A percentile compares a stretch with the other conserved stretches of the same genome.
phyloP scores from a whole-genome alignment of 495 filamentous ascomycete genomes.

The Aspergillus cavernicola region DNA sequence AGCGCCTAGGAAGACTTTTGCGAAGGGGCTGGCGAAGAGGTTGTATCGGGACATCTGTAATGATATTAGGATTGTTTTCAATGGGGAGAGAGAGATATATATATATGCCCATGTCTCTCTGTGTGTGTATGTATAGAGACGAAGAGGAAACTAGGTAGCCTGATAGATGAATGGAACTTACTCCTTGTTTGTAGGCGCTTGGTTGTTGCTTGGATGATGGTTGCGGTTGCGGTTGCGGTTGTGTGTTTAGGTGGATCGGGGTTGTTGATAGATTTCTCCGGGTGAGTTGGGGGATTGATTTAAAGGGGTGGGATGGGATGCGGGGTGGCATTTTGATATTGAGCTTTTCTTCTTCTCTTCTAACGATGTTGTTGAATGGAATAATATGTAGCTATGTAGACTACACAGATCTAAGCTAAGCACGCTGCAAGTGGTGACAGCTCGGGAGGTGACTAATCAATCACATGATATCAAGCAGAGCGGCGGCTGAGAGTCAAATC shows the following conservation, averaged over 20 bases:
- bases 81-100: background rate
- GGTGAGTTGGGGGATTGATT: background rate
- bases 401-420: too few species aligned
- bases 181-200: conserved; percentile 21
- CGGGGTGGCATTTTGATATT: conserved; percentile 1
- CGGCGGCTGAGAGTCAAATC: conserved; percentile 15
- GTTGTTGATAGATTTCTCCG: conserved; percentile 17
- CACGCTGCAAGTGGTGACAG: too few species aligned
- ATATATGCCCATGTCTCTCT: too few species aligned
- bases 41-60: conserved; percentile 70
- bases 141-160: too few species aligned
- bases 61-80: background rate
- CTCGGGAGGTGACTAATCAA: conserved; percentile 27
- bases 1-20: conserved; percentile 80
- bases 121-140: too few species aligned
- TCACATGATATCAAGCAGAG: conserved; percentile 39
- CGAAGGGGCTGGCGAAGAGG: conserved; percentile 72
- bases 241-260: conserved; percentile 6
- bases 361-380: too few species aligned
- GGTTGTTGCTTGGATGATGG: conserved; percentile 3
- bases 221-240: background rate
- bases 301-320: background rate
- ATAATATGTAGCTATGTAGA: too few species aligned
- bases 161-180: conserved; percentile 11
- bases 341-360: background rate